A percentile compares a stretch with the other conserved stretches of the same genome.
Evolutionary conservation across 2,329 filamentous ascomycete genomes (phyloP).

Genomic region (Diaporthe ilicicola): DNA sequence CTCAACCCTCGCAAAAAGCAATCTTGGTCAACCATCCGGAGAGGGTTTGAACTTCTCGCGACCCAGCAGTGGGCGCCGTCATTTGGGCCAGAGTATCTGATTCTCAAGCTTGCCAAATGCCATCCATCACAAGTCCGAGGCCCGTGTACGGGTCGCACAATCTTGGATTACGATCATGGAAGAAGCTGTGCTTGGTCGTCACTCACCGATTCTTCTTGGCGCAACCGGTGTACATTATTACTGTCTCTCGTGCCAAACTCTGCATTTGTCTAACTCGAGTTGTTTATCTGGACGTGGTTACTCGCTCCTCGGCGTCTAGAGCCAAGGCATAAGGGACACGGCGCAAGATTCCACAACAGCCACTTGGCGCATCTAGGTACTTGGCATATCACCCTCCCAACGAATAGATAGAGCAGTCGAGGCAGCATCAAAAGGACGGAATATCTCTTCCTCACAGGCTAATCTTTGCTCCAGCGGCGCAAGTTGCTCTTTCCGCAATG

Average conservation of each 20-base stretch:
- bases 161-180: neutral
- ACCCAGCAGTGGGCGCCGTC: too few species aligned
- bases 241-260: neutral
- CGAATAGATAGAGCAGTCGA: neutral
- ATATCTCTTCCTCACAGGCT: neutral
- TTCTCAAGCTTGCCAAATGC: too few species aligned
- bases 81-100: too few species aligned
- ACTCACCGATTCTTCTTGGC: constrained; percentile 9
- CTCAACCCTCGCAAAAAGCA: too few species aligned
- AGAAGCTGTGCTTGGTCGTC: neutral
- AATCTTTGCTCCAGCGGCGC: neutral
- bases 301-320: neutral
- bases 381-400: neutral
- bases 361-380: constrained; percentile 11
- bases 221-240: neutral
- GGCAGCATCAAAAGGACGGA: neutral
- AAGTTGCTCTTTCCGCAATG: neutral
- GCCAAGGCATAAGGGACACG: constrained; percentile 4
- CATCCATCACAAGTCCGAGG: neutral
- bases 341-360: neutral
- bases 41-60: too few species aligned
- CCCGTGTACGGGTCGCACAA: neutral
- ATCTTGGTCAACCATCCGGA: too few species aligned
- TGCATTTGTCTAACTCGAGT: neutral
- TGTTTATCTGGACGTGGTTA: neutral